phyloP scores from a whole-genome alignment of 108 stramenopile species.

The Nannochloropsis salina region DNA sequence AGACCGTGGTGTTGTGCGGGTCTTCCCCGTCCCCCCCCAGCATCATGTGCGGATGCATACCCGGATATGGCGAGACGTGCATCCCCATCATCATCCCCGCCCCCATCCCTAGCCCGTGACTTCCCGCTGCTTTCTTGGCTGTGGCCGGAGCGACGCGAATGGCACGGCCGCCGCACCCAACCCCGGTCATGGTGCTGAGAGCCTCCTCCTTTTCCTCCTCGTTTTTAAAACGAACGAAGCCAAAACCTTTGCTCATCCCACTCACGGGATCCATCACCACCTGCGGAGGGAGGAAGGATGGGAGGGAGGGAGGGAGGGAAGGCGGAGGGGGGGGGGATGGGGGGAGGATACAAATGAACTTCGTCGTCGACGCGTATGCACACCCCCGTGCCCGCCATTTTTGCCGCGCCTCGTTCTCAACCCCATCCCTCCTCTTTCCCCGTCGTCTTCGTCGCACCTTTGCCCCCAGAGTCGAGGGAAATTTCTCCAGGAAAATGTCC shows the following conservation, averaged over 20 bases:
- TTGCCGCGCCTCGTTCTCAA: background rate
- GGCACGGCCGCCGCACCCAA: conserved; percentile 38
- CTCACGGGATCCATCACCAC: conserved; percentile 18
- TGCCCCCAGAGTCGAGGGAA: conserved; percentile 40
- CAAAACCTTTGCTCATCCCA: conserved; percentile 44
- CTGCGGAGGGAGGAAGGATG: background rate
- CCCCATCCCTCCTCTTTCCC: background rate
- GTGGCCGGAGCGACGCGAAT: conserved; percentile 53
- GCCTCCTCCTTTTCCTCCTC: conserved; percentile 49
- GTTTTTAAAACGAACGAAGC: conserved; percentile 45
- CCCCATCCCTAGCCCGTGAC: background rate
- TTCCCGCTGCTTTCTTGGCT: background rate
- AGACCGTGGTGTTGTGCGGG: conserved; percentile 48
- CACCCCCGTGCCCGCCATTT: background rate
- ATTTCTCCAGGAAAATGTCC: conserved; percentile 40
- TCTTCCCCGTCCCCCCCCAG: conserved; percentile 32
- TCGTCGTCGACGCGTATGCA: too few relatives aligned
- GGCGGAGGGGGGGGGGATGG: background rate
- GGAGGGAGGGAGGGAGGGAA: conserved; percentile 11
- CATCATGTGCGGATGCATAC: background rate
- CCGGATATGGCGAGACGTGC: background rate
- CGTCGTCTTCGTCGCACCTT: conserved; percentile 43
- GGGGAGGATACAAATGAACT: too few relatives aligned
- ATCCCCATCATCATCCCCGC: background rate
- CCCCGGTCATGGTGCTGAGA: conserved; percentile 47